Base-by-base conservation (phyloP, 257 asterid genomes). In the Nicotiana noctiflora region DNA sequence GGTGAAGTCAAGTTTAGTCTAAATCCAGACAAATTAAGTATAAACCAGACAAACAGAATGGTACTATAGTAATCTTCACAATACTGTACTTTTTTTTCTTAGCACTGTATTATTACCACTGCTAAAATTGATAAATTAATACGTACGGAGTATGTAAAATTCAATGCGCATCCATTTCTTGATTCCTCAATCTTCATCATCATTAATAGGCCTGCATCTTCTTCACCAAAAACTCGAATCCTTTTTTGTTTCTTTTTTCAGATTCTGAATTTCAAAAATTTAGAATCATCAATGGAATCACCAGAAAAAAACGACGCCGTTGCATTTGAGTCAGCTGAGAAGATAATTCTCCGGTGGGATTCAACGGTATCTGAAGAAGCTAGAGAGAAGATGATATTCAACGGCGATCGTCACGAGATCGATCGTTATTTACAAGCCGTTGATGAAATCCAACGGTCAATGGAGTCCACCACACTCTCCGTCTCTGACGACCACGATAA, bases 201-300 rank as follows among this genome's bases (percentile, higher is more conserved):
- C 56, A 19, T 40, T 68, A 31, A 52, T 18, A 17, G 65, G 55
- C 81, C 55, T n/a, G 51, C 52, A 37, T 40, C 77, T 11, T 80
- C 68, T 74, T 74, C 61, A 23, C 21, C 40, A 14, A 46, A 46
- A 74, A 61, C 61, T 49, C 21, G 14, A 74, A 49, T 81, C 67
- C 61, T 82, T 82, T n/a, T 62, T 57, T 60, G n/a, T 13, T 66
- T 55, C 59, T 10, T 23, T 76, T 82, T 5, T 49, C 79, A 63
- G 37, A 44, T 79, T 44, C 60, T 79, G 18, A 79, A 37, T 79
- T 63, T 32, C 77, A 53, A 21, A 59, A 4, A 40, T 8, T 27
- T 70, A 21, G 15, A 55, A 25, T 60, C 8, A 23, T 18, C 49
- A 21, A 91, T 90, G 97, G 93, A 91, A 63, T 86, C 96, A 76